These are phyloP conservation scores for Arabidopsis arenosa DNA, from an alignment of 345 rosid species.

Conservation along the genomic window DNA sequence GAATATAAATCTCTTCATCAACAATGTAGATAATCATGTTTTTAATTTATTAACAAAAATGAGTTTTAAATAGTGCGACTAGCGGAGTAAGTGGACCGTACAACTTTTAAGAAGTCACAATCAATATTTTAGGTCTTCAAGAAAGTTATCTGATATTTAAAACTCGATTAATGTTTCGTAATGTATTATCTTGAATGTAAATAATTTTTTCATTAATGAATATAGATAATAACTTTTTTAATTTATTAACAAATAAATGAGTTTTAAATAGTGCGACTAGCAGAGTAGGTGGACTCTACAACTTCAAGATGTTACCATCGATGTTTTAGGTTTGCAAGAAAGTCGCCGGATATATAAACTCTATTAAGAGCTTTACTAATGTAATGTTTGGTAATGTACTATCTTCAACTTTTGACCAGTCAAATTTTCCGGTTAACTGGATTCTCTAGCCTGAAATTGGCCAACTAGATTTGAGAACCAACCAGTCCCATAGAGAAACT, in stretches of 20 bases:
- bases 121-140: background rate
- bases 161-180: too few species aligned
- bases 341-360: background rate
- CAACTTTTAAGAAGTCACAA: background rate
- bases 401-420: background rate
- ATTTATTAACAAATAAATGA: background rate
- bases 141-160: background rate
- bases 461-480: background rate
- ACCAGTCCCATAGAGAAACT: background rate
- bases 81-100: background rate
- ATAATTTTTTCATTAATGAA: background rate
- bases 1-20: background rate
- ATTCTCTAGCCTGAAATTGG: background rate
- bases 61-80: background rate
- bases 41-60: background rate
- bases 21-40: background rate
- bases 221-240: background rate
- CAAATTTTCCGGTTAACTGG: background rate
- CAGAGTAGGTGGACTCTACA: background rate
- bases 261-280: background rate
- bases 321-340: background rate
- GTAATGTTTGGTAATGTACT: background rate
- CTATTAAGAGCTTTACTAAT: background rate
- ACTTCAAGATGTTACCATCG: background rate
- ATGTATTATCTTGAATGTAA: background rate